Conservation (phyloP, 1,284 basidiomycete species). For the Marasmius tenuissimus region DNA sequence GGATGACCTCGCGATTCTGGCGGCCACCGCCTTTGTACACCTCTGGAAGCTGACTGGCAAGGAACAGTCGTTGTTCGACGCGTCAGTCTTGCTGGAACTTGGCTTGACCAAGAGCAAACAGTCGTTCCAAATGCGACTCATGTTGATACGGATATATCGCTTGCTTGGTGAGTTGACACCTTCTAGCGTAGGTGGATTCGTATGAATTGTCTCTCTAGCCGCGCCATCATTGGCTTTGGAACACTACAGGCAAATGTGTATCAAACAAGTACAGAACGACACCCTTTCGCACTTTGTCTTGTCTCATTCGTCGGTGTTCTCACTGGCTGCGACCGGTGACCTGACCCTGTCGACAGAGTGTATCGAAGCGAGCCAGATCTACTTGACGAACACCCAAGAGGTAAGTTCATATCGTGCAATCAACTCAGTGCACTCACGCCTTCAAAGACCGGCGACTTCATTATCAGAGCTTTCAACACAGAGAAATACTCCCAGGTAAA, state of each 20-base stretch:
- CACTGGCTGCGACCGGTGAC: conserved; percentile 68
- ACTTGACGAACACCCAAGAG: conserved; percentile 74
- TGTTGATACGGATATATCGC: conserved; percentile 78
- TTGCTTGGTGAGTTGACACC: conserved; percentile 57
- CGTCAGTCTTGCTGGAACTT: conserved; percentile 68
- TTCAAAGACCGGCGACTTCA: conserved; percentile 72
- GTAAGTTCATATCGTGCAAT: conserved; percentile 33
- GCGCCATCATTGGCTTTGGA: conserved; percentile 69
- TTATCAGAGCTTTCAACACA: conserved; percentile 70
- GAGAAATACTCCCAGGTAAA: conserved; percentile 80
- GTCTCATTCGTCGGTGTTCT: conserved; percentile 78
- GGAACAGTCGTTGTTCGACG: conserved; percentile 60
- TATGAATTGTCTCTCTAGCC: conserved; percentile 38
- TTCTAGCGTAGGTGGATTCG: conserved; percentile 3
- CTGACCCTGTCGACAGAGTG: conserved; percentile 72
- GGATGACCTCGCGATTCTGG: conserved; percentile 81
- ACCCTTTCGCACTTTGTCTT: conserved; percentile 81
- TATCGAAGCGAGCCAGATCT: conserved; percentile 76
- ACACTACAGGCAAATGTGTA: conserved; percentile 72
- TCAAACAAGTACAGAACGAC: conserved; percentile 84
- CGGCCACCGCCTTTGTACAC: conserved; percentile 66
- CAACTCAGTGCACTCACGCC: conserved; percentile 10
- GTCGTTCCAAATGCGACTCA: conserved; percentile 73
- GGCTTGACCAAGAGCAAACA: conserved; percentile 72
- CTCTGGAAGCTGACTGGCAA: conserved; percentile 60